These are phyloP conservation scores for Lavandula angustifolia DNA, from an alignment of 257 asterid species.

Conservation along the genomic window DNA sequence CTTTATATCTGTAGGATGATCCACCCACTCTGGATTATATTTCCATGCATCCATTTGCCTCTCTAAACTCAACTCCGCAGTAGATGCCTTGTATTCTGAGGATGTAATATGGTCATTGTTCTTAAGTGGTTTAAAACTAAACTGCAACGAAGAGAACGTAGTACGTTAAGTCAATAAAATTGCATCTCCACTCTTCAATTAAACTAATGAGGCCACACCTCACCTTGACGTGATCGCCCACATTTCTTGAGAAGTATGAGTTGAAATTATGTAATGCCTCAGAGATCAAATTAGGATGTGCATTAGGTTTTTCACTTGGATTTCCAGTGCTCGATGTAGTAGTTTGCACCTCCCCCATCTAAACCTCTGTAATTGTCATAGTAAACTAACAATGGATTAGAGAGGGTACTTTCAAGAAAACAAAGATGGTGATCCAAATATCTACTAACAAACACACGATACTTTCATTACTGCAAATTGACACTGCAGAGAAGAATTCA, in stretches of 20 bases:
- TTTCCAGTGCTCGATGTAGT: constrained; percentile 10
- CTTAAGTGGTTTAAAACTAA: constrained; percentile 39
- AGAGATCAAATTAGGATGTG: constrained; percentile 31
- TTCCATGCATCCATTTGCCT: constrained; percentile 76
- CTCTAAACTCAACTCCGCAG: constrained; percentile 48
- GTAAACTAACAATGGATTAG: background rate
- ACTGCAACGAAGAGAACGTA: constrained; percentile 33
- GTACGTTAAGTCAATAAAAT: background rate
- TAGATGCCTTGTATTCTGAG: constrained; percentile 34
- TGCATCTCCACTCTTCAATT: constrained; percentile 20
- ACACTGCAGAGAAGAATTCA: constrained; percentile 19
- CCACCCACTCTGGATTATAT: constrained; percentile 72
- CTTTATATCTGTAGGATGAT: constrained; percentile 65
- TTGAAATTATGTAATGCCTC: constrained; percentile 31
- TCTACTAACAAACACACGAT: background rate
- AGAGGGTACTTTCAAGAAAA: background rate
- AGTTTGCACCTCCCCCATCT: constrained; percentile 34
- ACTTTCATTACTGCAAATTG: background rate
- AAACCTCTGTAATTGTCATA: constrained; percentile 21
- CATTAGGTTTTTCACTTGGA: constrained; percentile 23
- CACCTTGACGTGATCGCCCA: constrained; percentile 38
- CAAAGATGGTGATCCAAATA: background rate
- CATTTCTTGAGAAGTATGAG: constrained; percentile 36
- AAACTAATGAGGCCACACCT: background rate
- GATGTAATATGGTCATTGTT: constrained; percentile 26